A percentile compares a stretch with the other conserved stretches of the same genome.
phyloP scores from a whole-genome alignment of 2,329 filamentous ascomycete genomes.

The Penicillium oxalicum region DNA sequence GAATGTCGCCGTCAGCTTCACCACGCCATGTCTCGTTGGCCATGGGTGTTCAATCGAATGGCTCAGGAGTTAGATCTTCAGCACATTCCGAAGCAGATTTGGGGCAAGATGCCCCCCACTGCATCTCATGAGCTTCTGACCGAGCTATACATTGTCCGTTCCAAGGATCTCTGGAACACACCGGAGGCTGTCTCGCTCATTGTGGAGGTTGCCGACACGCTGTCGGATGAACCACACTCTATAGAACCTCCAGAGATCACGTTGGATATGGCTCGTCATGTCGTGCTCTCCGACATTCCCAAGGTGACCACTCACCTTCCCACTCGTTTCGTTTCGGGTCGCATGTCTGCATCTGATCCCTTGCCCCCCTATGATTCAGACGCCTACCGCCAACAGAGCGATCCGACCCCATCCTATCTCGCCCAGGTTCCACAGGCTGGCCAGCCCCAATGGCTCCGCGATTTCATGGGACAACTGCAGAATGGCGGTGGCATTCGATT shows the following conservation, averaged over 20 bases:
- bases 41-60: conserved; percentile 77
- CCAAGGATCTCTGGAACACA: conserved; percentile 82
- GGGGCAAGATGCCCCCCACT: conserved; percentile 67
- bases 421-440: conserved; percentile 27
- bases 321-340: conserved; percentile 54
- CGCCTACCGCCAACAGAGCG: conserved; percentile 30
- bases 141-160: conserved; percentile 67
- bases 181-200: conserved; percentile 64
- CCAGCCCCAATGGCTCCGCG: conserved; percentile 33
- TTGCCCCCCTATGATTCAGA: conserved; percentile 60
- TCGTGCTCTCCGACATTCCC: conserved; percentile 70
- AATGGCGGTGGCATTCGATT: conserved; percentile 25
- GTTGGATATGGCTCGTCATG: conserved; percentile 63
- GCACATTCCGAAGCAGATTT: conserved; percentile 68
- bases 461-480: conserved; percentile 33
- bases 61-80: conserved; percentile 76
- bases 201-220: conserved; percentile 59
- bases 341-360: conserved; percentile 74
- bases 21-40: conserved; percentile 64
- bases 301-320: conserved; percentile 66
- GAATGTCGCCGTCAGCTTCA: conserved; percentile 61
- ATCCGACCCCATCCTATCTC: conserved; percentile 30
- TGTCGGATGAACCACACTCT: conserved; percentile 40
- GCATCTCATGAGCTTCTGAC: conserved; percentile 63
- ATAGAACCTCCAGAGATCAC: conserved; percentile 44